Base-by-base conservation (phyloP, 1,284 basidiomycete species). In the Phenoliferia sp. region DNA sequence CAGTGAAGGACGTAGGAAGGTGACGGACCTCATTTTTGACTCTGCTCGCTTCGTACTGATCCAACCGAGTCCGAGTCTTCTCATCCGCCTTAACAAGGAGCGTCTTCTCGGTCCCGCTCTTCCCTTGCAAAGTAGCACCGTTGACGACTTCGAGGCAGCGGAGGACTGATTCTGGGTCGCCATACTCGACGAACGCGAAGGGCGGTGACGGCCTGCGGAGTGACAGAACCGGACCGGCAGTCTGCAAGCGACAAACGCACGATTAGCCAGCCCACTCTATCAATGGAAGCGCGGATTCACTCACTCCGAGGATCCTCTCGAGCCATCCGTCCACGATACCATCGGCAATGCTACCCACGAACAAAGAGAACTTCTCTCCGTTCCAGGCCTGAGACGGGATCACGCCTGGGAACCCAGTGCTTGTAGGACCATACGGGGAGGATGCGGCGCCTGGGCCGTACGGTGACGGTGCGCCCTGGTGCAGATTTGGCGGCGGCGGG, bases 111-210 rank as follows among this genome's bases (percentile, higher is more conserved):
- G 64, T 57, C 7, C 77, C 74, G 3, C 61, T 61, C 59, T 64
- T 59, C 36, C 65, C 69, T 29, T 71, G 66, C 57, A 78, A 57
- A 15, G 9, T 62, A 15, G 69, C 64, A 19, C 75, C 76, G 60
- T 78, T 71, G 44, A 78, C 65, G 12, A 77, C 70, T 52, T 76
- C 76, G 57, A 78, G 63, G 62, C 72, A 74, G 15, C 77, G 68
- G 50, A 78, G 65, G 36, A 78, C 77, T n/a, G 69, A 69, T 66
- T 77, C 76, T 26, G 77, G 65, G 50, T 77, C 77, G 19, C 72
- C 69, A 61, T 77, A 78, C 48, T 78, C 77, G 35, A 75, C 77
- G 58, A 78, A 78, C 0, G 73, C 77, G 63, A 78, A 77, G 1
- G 75, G 67, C 44, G 58, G 76, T 55, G 66, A 69, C 33, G 67